A percentile compares a stretch with the other conserved stretches of the same genome.
Conservation (phyloP, 2,329 filamentous ascomycete genomes). For the Fusarium nurragi region DNA sequence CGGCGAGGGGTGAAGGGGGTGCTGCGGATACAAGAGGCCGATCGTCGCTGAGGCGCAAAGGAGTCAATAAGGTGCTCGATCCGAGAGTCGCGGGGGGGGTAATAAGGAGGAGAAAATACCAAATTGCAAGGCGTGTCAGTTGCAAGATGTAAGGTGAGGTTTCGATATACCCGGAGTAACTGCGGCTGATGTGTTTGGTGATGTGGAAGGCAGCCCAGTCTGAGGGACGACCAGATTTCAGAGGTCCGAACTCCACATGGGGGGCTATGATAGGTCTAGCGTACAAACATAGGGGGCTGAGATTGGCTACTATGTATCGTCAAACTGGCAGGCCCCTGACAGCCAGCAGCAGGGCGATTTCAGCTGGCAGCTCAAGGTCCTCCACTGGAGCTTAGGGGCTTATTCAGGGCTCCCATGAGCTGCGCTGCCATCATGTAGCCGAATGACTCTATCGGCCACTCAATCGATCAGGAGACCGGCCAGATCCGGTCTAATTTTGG, state of each 20-base stretch:
- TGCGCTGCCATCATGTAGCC: slow-evolving; percentile 9
- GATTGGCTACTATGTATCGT: slow-evolving; percentile 2
- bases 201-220: slow-evolving; percentile 39
- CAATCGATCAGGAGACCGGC: neutral
- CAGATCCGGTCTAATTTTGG: neutral
- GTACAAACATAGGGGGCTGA: slow-evolving; percentile 26
- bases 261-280: slow-evolving; percentile 49
- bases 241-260: slow-evolving; percentile 8
- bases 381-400: slow-evolving; percentile 18
- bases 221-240: slow-evolving; percentile 26
- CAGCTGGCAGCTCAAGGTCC: slow-evolving; percentile 30
- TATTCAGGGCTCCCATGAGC: slow-evolving; percentile 7
- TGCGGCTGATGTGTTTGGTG: slow-evolving; percentile 46
- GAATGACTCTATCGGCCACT: slow-evolving; percentile 36
- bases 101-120: slow-evolving; percentile 27
- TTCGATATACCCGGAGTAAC: slow-evolving; percentile 40
- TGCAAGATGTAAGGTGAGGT: slow-evolving; percentile 41
- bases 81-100: slow-evolving; percentile 23
- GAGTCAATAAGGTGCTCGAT: slow-evolving; percentile 15
- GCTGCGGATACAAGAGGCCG: slow-evolving; percentile 12
- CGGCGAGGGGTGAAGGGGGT: slow-evolving; percentile 10
- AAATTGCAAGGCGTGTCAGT: slow-evolving; percentile 34
- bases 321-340: slow-evolving; percentile 17
- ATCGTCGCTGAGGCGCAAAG: slow-evolving; percentile 18
- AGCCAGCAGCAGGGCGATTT: slow-evolving; percentile 30